Conservation (phyloP, 2,329 filamentous ascomycete genomes). For the Zarea fungicola region DNA sequence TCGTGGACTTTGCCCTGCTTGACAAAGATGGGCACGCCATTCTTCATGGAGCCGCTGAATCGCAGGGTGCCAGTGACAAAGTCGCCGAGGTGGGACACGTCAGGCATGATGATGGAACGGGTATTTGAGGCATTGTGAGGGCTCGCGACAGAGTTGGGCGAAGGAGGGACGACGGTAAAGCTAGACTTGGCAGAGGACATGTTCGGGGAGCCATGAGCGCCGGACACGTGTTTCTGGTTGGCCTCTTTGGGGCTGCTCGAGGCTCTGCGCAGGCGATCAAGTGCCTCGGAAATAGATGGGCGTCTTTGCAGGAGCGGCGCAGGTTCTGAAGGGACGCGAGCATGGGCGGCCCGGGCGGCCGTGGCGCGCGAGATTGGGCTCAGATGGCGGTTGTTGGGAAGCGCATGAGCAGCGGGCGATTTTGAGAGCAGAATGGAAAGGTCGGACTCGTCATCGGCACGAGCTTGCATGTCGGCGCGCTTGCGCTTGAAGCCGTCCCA, state of each 20-base stretch:
- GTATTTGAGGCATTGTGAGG: slow-evolving; percentile 37
- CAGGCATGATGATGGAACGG: slow-evolving; percentile 50
- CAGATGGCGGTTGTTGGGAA: slow-evolving; percentile 28
- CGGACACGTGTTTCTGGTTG: slow-evolving; percentile 19
- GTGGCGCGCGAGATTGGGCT: slow-evolving; percentile 35
- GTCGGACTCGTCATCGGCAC: slow-evolving; percentile 49
- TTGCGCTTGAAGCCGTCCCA: slow-evolving; percentile 36
- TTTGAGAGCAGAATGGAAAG: slow-evolving; percentile 40
- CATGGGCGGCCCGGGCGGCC: no score
- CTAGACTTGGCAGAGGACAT: slow-evolving; percentile 37
- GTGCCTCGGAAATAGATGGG: slow-evolving; percentile 28
- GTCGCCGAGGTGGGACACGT: slow-evolving; percentile 51
- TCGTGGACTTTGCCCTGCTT: slow-evolving; percentile 49
- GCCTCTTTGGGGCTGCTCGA: slow-evolving; percentile 26
- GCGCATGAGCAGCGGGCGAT: slow-evolving; percentile 28
- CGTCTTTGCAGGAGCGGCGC: slow-evolving; percentile 20
- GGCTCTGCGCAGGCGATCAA: slow-evolving; percentile 31
- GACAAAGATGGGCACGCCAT: slow-evolving; percentile 52
- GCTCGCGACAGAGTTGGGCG: slow-evolving; percentile 29
- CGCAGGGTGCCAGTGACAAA: slow-evolving; percentile 51
- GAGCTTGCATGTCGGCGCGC: slow-evolving; percentile 48
- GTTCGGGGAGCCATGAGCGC: slow-evolving; percentile 27
- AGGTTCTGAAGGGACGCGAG: slow-evolving; percentile 25
- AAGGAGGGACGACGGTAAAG: slow-evolving; percentile 36
- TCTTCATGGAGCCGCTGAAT: slow-evolving; percentile 44